Percentiles rank a stretch among this genome's conserved stretches.
phyloP scores from a whole-genome alignment of 176 grass and related monocot genomes.

The Bonia amplexicaulis region DNA sequence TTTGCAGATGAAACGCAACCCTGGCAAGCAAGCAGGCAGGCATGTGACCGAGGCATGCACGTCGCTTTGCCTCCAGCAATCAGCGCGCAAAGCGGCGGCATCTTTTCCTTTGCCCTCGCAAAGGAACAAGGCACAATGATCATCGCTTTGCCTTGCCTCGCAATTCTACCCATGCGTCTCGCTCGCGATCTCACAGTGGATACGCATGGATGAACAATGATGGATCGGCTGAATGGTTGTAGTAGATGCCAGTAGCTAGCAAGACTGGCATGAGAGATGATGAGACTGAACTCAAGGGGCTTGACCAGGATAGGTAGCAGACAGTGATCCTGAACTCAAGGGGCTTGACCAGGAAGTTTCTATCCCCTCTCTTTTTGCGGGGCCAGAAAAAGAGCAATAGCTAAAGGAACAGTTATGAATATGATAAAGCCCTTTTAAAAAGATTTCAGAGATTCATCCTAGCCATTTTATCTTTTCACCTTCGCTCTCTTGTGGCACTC shows the following conservation, averaged over 20 bases:
- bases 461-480: neutral
- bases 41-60: slow-evolving; percentile 7
- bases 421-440: neutral
- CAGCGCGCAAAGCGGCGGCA: neutral
- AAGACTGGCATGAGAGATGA: neutral
- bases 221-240: neutral
- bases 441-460: neutral
- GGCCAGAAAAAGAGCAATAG: neutral
- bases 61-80: slow-evolving; percentile 26
- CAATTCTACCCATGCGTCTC: neutral
- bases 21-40: neutral
- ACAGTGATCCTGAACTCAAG: slow-evolving; percentile 8
- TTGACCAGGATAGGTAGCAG: neutral
- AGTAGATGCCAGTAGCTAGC: neutral
- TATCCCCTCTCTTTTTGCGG: neutral
- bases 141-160: neutral
- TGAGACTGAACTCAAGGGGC: neutral
- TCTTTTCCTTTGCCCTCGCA: slow-evolving; percentile 26
- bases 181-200: neutral
- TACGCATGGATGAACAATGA: neutral
- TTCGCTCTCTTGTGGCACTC: neutral
- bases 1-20: neutral
- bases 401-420: neutral
- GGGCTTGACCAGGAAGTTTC: slow-evolving; percentile 34
- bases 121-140: slow-evolving; percentile 6